Evolutionary conservation across 176 grass and related monocot genomes (phyloP), one percentile per base, ranked within the genome.

Genomic region (Puccinellia tenuiflora): DNA sequence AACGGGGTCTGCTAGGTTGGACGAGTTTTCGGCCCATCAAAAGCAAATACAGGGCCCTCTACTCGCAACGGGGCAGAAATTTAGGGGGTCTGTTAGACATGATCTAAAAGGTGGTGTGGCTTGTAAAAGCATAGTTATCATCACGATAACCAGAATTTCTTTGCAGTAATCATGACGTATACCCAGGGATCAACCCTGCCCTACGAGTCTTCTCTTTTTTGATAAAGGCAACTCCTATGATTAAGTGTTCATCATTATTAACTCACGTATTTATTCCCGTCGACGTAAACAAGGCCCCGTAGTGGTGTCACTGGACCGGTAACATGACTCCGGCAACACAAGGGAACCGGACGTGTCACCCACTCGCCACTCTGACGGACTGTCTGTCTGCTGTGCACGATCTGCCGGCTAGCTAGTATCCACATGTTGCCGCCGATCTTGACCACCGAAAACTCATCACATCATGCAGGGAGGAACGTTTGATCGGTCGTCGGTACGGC

Each of bases 181-280:
- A 72, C 53, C 28, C 34, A 29, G 26, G 9, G 52, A 28, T 10
- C 53, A 15, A 40, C 75, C 40, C 14, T 52, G 8, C 51, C 51
- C 50, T 21, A 59, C 54, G 34, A 46, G 47, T 56, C 12, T 20
- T 8, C 18, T 4, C 14, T 64, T 37, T 81, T 29, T 33, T 81
- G 34, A 75, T 13, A 2, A 34, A 34, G 38, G 14, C 68, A 33
- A 5, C 61, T 38, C 4, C 14, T 61, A 75, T 81, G 60, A 43
- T 34, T 76, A n/a, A n/a, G n/a, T n/a, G 46, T 55, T 26, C 85
- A 81, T 75, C 47, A 76, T 81, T 68, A 76, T 81, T 68, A 87
- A 25, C 18, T n/a, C 13, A 22, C 4, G 7, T 37, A 76, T 77
- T 68, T 37, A 76, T 77, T 68, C 37, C 68, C 53, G 33, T 20